Conservation (phyloP, 2,329 filamentous ascomycete species). For the Sporothrix brasiliensis region DNA sequence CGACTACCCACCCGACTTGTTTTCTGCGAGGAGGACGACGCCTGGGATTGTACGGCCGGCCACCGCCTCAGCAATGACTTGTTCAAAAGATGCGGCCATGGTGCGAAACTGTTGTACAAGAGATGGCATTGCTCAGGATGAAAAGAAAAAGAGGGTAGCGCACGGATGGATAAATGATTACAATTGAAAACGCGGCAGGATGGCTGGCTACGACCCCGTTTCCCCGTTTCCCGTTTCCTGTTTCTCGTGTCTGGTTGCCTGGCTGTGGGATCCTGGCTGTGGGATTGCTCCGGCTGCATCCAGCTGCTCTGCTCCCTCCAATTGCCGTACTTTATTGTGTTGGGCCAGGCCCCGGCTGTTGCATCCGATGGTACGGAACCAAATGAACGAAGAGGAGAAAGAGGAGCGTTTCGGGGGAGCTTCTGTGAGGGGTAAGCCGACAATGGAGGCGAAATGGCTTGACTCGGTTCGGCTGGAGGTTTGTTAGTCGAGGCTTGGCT, state of each 20-base stretch:
- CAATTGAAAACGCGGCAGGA: not conserved
- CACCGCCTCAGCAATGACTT: slow-evolving; percentile 35
- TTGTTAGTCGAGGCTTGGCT: slow-evolving; percentile 7
- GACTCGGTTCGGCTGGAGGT: not conserved
- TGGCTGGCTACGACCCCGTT: not conserved
- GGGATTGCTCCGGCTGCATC: not conserved
- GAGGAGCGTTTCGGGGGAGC: not conserved
- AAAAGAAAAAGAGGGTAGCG: not conserved
- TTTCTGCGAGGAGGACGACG: slow-evolving; percentile 36
- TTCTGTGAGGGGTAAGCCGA: slow-evolving; percentile 6
- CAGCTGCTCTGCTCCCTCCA: not conserved
- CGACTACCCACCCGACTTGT: slow-evolving; percentile 29
- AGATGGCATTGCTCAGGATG: not conserved
- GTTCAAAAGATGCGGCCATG: slow-evolving; percentile 33
- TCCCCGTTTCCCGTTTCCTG: too few species aligned
- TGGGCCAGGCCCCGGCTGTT: slow-evolving; percentile 12
- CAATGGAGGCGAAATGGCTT: not conserved
- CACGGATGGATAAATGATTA: not conserved
- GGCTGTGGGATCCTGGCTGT: not conserved
- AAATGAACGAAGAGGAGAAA: slow-evolving; percentile 1
- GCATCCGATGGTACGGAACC: slow-evolving; percentile 26
- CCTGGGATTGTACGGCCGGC: slow-evolving; percentile 34
- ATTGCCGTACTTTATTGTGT: not conserved
- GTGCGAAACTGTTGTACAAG: slow-evolving; percentile 5
- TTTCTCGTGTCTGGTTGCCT: not conserved